phyloP scores from a whole-genome alignment of 2,329 filamentous ascomycete species.

The Cladosporium austrohemisphaericum region DNA sequence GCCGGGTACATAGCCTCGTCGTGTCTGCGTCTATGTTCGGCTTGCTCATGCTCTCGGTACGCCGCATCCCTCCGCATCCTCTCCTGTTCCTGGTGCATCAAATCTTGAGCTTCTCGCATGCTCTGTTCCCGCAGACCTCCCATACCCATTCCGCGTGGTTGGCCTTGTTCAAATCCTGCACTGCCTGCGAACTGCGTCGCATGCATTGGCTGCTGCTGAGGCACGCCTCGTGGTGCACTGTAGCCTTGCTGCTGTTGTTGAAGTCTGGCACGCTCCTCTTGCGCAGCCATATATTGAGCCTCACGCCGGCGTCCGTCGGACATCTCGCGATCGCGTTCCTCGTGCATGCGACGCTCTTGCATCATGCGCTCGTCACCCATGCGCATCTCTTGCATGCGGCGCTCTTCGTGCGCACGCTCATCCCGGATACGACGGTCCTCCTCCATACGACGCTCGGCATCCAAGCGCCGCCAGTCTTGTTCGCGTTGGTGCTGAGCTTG shows the following conservation, averaged over 20 bases:
- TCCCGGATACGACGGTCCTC: slow-evolving; percentile 17
- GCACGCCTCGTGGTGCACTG: background rate
- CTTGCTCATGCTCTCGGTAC: slow-evolving; percentile 17
- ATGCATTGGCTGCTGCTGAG: slow-evolving; percentile 10
- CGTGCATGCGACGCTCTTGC: slow-evolving; percentile 16
- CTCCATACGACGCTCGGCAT: slow-evolving; percentile 13
- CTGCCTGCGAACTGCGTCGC: slow-evolving; percentile 6
- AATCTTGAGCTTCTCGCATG: slow-evolving; percentile 23
- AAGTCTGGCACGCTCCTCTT: slow-evolving; percentile 11
- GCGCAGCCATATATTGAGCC: slow-evolving; percentile 14
- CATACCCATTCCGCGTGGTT: slow-evolving; percentile 7
- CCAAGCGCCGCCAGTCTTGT: slow-evolving; percentile 16
- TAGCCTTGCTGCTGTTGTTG: slow-evolving; percentile 14
- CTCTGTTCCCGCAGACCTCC: slow-evolving; percentile 24
- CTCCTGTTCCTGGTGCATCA: slow-evolving; percentile 20
- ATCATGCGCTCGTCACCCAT: slow-evolving; percentile 10
- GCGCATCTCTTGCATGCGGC: slow-evolving; percentile 17
- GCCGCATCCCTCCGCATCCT: slow-evolving; percentile 8
- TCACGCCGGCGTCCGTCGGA: slow-evolving; percentile 15
- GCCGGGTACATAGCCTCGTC: slow-evolving; percentile 13
- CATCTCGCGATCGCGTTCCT: slow-evolving; percentile 18
- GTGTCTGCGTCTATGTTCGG: slow-evolving; percentile 20
- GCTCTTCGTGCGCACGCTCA: slow-evolving; percentile 17
- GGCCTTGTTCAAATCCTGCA: slow-evolving; percentile 5
- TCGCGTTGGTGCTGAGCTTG: slow-evolving; percentile 15